Evolutionary conservation across 306 rosid species (phyloP).

Genomic region (Ceratonia siliqua): DNA sequence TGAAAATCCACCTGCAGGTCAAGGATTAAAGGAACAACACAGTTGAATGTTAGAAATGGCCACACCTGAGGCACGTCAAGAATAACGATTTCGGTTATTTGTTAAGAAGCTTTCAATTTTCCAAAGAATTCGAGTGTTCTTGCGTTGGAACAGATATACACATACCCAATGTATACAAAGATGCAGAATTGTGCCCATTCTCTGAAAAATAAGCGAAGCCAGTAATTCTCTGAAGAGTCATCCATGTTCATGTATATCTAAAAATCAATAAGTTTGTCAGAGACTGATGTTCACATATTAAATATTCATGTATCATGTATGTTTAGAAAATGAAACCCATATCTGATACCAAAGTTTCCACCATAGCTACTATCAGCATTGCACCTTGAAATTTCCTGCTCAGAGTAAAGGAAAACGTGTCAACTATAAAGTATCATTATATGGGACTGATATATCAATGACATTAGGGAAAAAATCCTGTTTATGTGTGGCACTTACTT

Average conservation of each 20-base stretch:
- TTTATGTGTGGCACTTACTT: constrained; percentile 54
- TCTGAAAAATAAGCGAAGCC: constrained; percentile 82
- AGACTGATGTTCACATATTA: not conserved
- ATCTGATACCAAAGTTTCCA: constrained; percentile 74
- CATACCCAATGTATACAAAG: constrained; percentile 90
- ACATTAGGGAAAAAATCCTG: not conserved
- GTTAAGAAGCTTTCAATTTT: not conserved
- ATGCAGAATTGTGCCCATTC: constrained; percentile 93
- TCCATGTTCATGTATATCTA: constrained; percentile 83
- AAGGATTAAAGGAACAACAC: constrained; percentile 16
- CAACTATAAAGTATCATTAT: constrained; percentile 14
- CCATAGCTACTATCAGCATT: constrained; percentile 94
- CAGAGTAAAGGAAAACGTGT: constrained; percentile 27
- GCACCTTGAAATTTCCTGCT: constrained; percentile 90
- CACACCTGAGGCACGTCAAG: constrained; percentile 1
- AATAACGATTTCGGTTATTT: not conserved
- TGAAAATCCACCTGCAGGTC: constrained; percentile 83
- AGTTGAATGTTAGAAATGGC: constrained; percentile 4
- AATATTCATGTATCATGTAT: not conserved
- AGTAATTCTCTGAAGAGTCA: constrained; percentile 72
- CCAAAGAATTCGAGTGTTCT: constrained; percentile 17
- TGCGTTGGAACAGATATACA: constrained; percentile 12
- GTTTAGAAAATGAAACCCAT: constrained; percentile 26
- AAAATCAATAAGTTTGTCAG: constrained; percentile 28
- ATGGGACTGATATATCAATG: not conserved